Conservation (phyloP, 768 basidiomycete species). For the Mycena rosella region DNA sequence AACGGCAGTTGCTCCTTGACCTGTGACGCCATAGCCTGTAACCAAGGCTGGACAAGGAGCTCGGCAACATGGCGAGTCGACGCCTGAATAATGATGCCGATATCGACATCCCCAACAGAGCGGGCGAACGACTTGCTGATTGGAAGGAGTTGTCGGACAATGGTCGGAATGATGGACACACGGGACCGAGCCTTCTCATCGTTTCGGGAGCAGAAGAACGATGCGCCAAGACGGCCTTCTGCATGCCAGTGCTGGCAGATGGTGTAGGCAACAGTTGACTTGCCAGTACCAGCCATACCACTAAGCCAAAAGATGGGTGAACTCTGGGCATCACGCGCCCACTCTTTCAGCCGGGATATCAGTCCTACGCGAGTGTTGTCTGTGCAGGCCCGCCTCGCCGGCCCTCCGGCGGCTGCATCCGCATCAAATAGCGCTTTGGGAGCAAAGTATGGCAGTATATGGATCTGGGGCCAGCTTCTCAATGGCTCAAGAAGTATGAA, state of each 20-base stretch:
- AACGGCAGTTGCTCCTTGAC: background rate
- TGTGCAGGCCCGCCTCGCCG: slow-evolving; percentile 2
- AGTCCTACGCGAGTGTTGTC: background rate
- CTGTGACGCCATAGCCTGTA: background rate
- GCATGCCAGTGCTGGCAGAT: slow-evolving; percentile 5
- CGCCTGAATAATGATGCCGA: background rate
- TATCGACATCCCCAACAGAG: background rate
- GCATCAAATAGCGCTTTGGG: slow-evolving; percentile 11
- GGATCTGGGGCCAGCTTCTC: too few relatives aligned
- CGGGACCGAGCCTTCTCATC: slow-evolving; percentile 13
- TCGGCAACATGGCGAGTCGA: background rate
- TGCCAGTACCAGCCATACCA: slow-evolving; percentile 2
- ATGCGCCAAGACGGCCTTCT: slow-evolving; percentile 10
- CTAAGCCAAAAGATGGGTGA: slow-evolving; percentile 13
- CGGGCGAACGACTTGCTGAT: background rate
- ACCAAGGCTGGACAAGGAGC: background rate
- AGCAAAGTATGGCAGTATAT: background rate
- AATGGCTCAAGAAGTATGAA: slow-evolving; percentile 7
- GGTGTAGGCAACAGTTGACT: slow-evolving; percentile 1
- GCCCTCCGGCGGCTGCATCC: background rate
- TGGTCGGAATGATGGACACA: slow-evolving; percentile 7
- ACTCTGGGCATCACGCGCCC: slow-evolving; percentile 1
- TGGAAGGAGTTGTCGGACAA: slow-evolving; percentile 1
- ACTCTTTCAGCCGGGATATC: slow-evolving; percentile 3
- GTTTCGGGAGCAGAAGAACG: slow-evolving; percentile 3